Evolutionary conservation across 2,329 filamentous ascomycete species (phyloP), one percentile per base, ranked within the genome.

Genomic region (Neopestalotiopsis sp.): DNA sequence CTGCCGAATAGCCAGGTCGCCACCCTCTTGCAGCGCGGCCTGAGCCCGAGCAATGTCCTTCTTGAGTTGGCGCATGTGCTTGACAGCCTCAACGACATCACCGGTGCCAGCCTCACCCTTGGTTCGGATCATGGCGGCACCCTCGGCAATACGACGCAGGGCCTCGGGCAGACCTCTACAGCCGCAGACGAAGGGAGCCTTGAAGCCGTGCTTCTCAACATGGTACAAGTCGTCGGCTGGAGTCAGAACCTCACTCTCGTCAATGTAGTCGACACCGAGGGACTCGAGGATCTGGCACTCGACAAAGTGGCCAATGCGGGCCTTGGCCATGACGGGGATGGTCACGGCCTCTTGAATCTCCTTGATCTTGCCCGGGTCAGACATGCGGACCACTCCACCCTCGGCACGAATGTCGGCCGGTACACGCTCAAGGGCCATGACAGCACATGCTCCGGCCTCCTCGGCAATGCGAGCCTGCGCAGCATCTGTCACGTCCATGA

Each of bases 241-340:
- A 5, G 96, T 99, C 66, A 99, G 89, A 67, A 99, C 96, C 89
- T 99, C 96, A 81, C 92, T 95, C 85, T 99, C 96, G 83, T 99
- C 95, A 75, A 99, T 96, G 86, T 97, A 99, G 86, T 99, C 96
- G 76, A 98, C 92, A 71, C 94, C 95, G 67, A 98, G 91, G 69
- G 94, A 90, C 87, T 98, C 93, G 78, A 99, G 92, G 83, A 99
- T 97, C 91, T 95, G 95, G 85, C 95, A 98, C 86, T 99, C 96
- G 76, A 98, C 95, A 75, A 98, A 95, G 85, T 99, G 96, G 49
- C 96, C 96, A 79, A 98, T 99, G 79, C 96, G 90, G 30, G 95
- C 95, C 86, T 99, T 99, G 72, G 96, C 96, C 96, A 99, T 98
- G 81, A 99, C 96, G 75, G 96, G 96, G 76, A 98, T 98, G 67